Percentiles rank a stretch among this genome's conserved stretches.
Conservation (phyloP, 2,329 filamentous ascomycete species). For the Botrytis sinoallii region DNA sequence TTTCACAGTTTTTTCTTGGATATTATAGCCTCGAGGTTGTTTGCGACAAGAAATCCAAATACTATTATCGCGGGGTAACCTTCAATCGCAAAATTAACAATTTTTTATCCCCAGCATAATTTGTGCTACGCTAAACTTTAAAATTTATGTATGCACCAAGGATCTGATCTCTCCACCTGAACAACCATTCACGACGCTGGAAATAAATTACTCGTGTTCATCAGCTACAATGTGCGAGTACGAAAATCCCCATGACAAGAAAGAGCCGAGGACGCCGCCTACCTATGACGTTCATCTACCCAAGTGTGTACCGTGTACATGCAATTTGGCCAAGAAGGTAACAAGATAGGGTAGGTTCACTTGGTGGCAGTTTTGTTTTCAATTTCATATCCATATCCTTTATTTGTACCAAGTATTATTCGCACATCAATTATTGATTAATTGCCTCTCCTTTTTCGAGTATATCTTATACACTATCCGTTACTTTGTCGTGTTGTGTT, state of each 20-base stretch:
- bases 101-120: constrained; percentile 10
- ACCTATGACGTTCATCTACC: not conserved
- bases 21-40: not conserved
- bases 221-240: not conserved
- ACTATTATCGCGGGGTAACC: not conserved
- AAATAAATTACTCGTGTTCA: not conserved
- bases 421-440: not conserved
- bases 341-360: not conserved
- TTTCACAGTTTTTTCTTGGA: not conserved
- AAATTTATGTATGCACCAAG: not conserved
- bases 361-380: not conserved
- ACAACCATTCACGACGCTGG: not conserved
- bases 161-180: not conserved
- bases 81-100: not conserved
- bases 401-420: not conserved
- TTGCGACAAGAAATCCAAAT: not conserved
- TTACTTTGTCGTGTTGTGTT: not conserved
- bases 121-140: not conserved
- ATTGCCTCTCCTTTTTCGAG: not conserved
- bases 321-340: not conserved
- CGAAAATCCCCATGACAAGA: not conserved
- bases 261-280: not conserved
- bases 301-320: not conserved
- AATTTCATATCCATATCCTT: not conserved
- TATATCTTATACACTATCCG: not conserved